Evolutionary conservation across 495 filamentous ascomycete genomes (phyloP).

Genomic region (Aspergillus bertholletiae): DNA sequence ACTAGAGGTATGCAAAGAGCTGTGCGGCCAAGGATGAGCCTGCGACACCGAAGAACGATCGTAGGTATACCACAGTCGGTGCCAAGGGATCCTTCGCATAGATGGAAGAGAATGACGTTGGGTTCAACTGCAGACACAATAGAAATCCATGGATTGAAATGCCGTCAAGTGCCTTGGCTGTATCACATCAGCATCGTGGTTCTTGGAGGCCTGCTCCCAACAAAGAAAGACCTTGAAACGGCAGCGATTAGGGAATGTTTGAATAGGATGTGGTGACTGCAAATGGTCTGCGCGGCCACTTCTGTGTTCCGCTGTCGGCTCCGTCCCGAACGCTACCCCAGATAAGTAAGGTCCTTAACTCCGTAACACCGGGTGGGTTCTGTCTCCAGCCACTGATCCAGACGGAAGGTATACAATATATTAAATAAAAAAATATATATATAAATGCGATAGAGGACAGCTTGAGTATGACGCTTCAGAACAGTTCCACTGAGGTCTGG

Average conservation of each 20-base stretch:
- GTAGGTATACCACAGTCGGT: background rate
- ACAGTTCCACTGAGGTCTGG: background rate
- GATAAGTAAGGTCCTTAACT: background rate
- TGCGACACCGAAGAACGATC: background rate
- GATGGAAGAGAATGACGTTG: constrained; percentile 5
- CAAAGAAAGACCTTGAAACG: background rate
- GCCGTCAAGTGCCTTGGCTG: constrained; percentile 7
- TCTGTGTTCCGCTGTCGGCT: background rate
- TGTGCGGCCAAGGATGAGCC: background rate
- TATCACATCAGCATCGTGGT: constrained; percentile 12
- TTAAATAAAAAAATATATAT: too few species aligned
- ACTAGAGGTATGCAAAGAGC: background rate
- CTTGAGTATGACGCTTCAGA: background rate
- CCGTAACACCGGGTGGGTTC: background rate
- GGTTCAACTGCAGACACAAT: constrained; percentile 15
- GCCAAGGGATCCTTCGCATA: background rate
- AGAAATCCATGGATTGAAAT: constrained; percentile 18
- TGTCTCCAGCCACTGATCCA: too few species aligned
- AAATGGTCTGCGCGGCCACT: background rate
- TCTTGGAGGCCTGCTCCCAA: constrained; percentile 10
- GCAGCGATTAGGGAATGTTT: background rate
- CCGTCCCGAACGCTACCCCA: background rate
- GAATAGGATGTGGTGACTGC: background rate
- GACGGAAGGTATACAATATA: too few species aligned
- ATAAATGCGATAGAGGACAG: too few species aligned